phyloP scores from a whole-genome alignment of 1,139 yeast species.

The Trichomonascaceae sp. region DNA sequence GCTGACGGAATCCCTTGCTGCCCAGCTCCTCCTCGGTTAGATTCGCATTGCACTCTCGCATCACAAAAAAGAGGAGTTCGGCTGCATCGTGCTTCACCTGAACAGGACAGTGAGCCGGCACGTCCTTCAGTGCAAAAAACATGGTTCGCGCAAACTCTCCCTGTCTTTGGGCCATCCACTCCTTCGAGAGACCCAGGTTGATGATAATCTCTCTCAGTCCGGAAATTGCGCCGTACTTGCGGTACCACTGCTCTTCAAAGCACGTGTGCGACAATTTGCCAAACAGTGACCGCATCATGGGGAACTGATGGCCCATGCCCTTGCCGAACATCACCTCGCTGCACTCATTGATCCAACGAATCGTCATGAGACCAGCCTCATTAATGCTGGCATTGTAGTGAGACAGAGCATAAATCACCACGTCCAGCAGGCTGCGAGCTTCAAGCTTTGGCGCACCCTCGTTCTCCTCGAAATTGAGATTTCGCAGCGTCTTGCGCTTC shows the following conservation, averaged over 20 bases:
- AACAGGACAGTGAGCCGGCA: conserved; percentile 79
- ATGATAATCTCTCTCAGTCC: conserved; percentile 67
- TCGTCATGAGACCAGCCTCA: conserved; percentile 54
- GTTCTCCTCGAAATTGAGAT: conserved; percentile 62
- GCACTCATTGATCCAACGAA: conserved; percentile 48
- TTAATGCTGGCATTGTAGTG: conserved; percentile 62
- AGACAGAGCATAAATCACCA: conserved; percentile 68
- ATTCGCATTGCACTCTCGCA: conserved; percentile 51
- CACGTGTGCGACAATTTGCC: conserved; percentile 82
- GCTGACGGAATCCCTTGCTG: conserved; percentile 64
- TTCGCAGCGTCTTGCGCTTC: conserved; percentile 53
- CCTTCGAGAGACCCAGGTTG: conserved; percentile 51
- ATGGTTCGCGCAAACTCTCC: conserved; percentile 77
- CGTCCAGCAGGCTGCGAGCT: conserved; percentile 59
- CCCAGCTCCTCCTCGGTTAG: conserved; percentile 45
- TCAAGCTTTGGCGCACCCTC: conserved; percentile 65
- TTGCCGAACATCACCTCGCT: conserved; percentile 57
- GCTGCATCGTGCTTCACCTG: conserved; percentile 64
- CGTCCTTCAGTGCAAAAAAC: conserved; percentile 81
- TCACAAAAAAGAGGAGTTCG: conserved; percentile 45
- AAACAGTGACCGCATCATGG: conserved; percentile 63
- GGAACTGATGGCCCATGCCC: conserved; percentile 55
- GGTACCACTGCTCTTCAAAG: conserved; percentile 74
- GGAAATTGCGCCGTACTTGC: conserved; percentile 78
- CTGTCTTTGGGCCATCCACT: conserved; percentile 67